Evolutionary conservation across 192 early-diverging fungal genomes (phyloP), one percentile per base, ranked within the genome.

Genomic region (Globomyces pollinis-pini): DNA sequence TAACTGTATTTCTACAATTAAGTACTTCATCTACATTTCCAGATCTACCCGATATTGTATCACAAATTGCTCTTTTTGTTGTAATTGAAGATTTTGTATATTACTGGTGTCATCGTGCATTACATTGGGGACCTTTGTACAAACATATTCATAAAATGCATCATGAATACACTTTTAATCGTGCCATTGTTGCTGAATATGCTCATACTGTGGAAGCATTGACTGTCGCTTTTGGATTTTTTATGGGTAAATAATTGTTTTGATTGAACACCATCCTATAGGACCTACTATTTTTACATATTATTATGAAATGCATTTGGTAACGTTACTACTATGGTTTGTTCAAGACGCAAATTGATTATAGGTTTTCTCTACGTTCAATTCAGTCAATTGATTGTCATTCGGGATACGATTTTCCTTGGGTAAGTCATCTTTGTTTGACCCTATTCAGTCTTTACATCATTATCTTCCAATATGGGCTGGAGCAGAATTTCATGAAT

Each of bases 351-450:
- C n/a, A n/a, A n/a, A n/a, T 94, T 73, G 70, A 88, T 53, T 67
- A 72, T 34, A 94, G 94, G 94, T 84, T 94, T 53, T 76, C 73
- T 24, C 61, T 93, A 16, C 78, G 89, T 29, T 71, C 93, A 32
- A 76, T 89, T 62, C 88, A 89, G 70, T 81, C 88, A 16, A 79
- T 94, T 29, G 91, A 92, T 62, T 85, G 87, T 43, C 94, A 97
- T 69, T 90, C 88, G 26, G 94, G 94, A 4, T 97, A 93, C 64
- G 89, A 94, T 61, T 97, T 94, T 61, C 94, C 94, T 26, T 95
- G 92, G 92, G 55, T 31, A 20, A 36, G 6, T 6, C n/a, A n/a
- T n/a, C n/a, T n/a, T n/a, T n/a, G n/a, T n/a, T 13, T 26, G 11
- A 24, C 8, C 53, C 33, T 26, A 55, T 16, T 15, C 26, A 55